Evolutionary conservation across 139 green algal genomes (phyloP).

Genomic region (Trebouxia sp.): DNA sequence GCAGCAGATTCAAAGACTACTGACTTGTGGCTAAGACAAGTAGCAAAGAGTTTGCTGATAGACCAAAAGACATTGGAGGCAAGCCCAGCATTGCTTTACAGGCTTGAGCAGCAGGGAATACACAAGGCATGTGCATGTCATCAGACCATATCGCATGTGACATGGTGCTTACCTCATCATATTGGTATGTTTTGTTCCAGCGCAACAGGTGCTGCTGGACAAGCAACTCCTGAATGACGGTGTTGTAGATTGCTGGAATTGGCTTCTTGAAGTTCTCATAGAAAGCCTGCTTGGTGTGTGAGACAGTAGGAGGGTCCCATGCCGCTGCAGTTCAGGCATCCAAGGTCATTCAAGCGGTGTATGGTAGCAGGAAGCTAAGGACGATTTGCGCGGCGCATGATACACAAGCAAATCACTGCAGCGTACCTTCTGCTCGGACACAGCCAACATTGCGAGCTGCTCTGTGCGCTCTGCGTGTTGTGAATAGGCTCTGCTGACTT

Average conservation of each 20-base stretch:
- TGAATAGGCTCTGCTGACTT: not conserved
- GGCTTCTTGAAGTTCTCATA: slow-evolving; percentile 61
- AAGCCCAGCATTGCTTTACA: not conserved
- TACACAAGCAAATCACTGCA: not conserved
- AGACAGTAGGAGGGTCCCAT: slow-evolving; percentile 57
- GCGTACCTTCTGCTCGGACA: not conserved
- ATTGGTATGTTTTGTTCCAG: slow-evolving; percentile 87
- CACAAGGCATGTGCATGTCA: not conserved
- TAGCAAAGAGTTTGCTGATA: too few species aligned
- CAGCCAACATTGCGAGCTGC: not conserved
- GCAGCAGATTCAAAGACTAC: too few species aligned
- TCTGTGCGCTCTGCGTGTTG: not conserved
- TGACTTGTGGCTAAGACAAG: too few species aligned
- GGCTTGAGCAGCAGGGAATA: not conserved
- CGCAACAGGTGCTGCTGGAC: slow-evolving; percentile 93
- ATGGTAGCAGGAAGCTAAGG: too few species aligned
- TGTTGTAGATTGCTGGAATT: slow-evolving; percentile 83
- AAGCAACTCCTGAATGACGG: slow-evolving; percentile 88
- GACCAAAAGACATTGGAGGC: too few species aligned
- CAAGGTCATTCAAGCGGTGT: not conserved
- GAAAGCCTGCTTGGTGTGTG: slow-evolving; percentile 69
- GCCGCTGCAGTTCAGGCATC: slow-evolving; percentile 1
- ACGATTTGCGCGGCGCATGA: not conserved
- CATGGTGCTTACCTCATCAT: slow-evolving; percentile 69
- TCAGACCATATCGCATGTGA: too few species aligned